A percentile compares a stretch with the other conserved stretches of the same genome.
Evolutionary conservation across 1,284 basidiomycete species (phyloP).

Genomic region (Ceratobasidium sp.): DNA sequence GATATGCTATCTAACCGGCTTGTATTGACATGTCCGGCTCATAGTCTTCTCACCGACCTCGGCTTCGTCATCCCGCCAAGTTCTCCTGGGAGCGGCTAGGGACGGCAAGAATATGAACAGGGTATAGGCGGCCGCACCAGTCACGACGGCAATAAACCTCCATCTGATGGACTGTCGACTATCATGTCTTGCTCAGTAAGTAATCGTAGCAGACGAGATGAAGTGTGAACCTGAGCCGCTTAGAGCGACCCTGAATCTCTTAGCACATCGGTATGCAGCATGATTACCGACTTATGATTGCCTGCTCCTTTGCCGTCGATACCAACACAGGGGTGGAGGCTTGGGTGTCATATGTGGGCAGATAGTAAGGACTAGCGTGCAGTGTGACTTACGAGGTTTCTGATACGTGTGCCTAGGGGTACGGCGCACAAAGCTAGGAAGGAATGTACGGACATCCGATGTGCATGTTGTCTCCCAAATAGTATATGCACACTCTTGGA

Average conservation of each 20-base stretch:
- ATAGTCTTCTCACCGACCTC: conserved; percentile 12
- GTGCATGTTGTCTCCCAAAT: neutral
- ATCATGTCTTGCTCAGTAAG: too few relatives aligned
- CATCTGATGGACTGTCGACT: too few relatives aligned
- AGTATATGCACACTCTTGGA: neutral
- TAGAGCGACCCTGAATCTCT: conserved; percentile 29
- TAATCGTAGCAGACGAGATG: too few relatives aligned
- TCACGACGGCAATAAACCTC: neutral
- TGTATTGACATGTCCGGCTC: neutral
- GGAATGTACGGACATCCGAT: conserved; percentile 9
- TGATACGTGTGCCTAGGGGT: neutral
- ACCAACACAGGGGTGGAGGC: conserved; percentile 34
- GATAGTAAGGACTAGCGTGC: conserved; percentile 27
- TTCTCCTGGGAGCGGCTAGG: conserved; percentile 2
- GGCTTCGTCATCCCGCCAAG: conserved; percentile 4
- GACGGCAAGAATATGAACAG: too few relatives aligned
- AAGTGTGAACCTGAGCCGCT: too few relatives aligned
- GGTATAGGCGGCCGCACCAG: neutral
- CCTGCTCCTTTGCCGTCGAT: conserved; percentile 27
- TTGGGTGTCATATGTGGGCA: conserved; percentile 31
- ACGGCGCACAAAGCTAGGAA: too few relatives aligned
- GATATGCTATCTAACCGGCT: conserved; percentile 20
- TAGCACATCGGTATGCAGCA: conserved; percentile 29
- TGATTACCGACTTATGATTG: conserved; percentile 43
- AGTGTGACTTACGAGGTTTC: conserved; percentile 25